A percentile compares a stretch with the other conserved stretches of the same genome.
phyloP scores from a whole-genome alignment of 805 yeast species.

The Scheffersomyces stipitis region DNA sequence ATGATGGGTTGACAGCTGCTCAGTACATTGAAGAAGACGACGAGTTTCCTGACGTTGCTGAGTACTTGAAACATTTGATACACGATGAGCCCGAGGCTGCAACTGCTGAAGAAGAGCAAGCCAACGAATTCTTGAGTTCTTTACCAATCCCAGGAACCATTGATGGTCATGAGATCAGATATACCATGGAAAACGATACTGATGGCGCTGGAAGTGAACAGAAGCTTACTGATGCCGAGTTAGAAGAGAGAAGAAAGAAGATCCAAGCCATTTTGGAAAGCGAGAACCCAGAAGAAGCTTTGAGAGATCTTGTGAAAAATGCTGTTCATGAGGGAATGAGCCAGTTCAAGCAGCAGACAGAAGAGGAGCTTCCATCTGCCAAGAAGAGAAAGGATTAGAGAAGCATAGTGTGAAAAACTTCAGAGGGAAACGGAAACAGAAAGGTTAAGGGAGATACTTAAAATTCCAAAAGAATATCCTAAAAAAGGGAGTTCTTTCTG shows the following conservation, averaged over 20 bases:
- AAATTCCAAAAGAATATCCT: no score
- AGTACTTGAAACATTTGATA: slow-evolving; percentile 52
- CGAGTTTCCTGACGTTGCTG: slow-evolving; percentile 76
- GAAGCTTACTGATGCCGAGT: slow-evolving; percentile 37
- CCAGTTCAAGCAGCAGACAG: slow-evolving; percentile 18
- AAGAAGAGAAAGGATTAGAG: slow-evolving; percentile 26
- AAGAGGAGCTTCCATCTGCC: slow-evolving; percentile 21
- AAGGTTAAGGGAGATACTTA: no score
- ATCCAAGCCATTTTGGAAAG: slow-evolving; percentile 73
- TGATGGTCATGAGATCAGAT: slow-evolving; percentile 55
- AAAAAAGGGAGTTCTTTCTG: no score
- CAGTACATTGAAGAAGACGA: slow-evolving; percentile 80
- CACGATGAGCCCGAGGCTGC: slow-evolving; percentile 26
- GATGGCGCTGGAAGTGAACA: slow-evolving; percentile 33
- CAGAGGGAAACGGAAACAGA: no score
- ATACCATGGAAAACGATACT: slow-evolving; percentile 47
- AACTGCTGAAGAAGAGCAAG: slow-evolving; percentile 6
- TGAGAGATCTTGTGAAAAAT: slow-evolving; percentile 64
- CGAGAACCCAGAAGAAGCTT: slow-evolving; percentile 77
- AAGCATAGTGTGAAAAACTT: no score
- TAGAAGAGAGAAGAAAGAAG: slow-evolving; percentile 56
- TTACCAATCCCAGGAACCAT: slow-evolving; percentile 38
- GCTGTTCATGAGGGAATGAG: slow-evolving; percentile 61
- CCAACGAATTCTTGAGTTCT: slow-evolving; percentile 17
- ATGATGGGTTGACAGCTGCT: slow-evolving; percentile 73